Evolutionary conservation across 1,139 yeast species (phyloP), one percentile per base, ranked within the genome.

Genomic region (Nadsonia starkeyi-henricii): DNA sequence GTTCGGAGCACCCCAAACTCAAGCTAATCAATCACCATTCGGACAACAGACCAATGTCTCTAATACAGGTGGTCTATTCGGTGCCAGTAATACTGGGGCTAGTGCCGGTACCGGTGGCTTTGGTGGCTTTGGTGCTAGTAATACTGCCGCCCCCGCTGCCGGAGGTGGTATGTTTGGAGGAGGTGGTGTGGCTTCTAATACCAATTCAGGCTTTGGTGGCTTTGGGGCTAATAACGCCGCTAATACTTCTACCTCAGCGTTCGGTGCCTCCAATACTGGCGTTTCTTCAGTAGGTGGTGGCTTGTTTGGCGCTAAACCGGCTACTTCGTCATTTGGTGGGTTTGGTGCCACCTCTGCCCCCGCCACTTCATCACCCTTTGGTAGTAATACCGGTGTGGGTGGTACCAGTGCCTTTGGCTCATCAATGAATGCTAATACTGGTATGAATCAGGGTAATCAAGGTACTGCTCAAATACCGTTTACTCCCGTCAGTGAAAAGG

Each of bases 401-500:
- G 59, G 63, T 17, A n/a, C 8, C 28, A 23, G 28, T 23, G 47
- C 61, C 37, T 64, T 64, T 52, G 69, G 69, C 17, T 33, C 39
- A 4, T 33, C 39, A 3, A 33, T 33, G 39, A 23, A 23, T 23
- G 4, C 39, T 33, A 26, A 26, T 26, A 15, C 17, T 15, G 17
- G 17, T 15, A 5, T 23, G 9, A n/a, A 12, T 15, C 39, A 33
- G 17, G 39, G 39, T 33, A 33, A 33, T 57, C 79, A 78, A 55
- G 96, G 96, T 36, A 85, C 96, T 1, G 78, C 81, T 0, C 67
- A 54, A 37, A 58, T 58, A 13, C 66, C 69, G 17, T 66, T 75
- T 47, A 78, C 77, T 57, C 86, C 95, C 2, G 82, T 77, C 59
- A 70, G 78, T 42, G 97, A 91, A 62, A 85, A 84, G 61, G 98